These are phyloP conservation scores for Wickerhamiella australiensis DNA, from an alignment of 805 yeast species.

Conservation along the genomic window DNA sequence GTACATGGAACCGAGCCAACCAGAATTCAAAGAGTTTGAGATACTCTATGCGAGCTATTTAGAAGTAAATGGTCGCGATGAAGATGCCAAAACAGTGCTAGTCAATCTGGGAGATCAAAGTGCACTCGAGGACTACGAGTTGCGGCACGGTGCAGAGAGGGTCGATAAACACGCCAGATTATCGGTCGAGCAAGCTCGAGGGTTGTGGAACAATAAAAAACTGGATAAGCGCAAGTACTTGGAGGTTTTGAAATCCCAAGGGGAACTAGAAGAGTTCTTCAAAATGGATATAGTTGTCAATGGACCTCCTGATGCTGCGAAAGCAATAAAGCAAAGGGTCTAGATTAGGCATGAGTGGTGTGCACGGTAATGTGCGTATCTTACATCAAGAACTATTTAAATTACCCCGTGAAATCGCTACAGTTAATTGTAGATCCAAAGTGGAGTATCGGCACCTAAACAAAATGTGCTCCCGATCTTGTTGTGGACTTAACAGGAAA, in stretches of 20 bases:
- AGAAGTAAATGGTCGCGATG: constrained; percentile 14
- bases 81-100: constrained; percentile 11
- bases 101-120: neutral
- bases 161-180: neutral
- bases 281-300: constrained; percentile 41
- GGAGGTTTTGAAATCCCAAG: neutral
- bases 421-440: too few species aligned
- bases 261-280: constrained; percentile 37
- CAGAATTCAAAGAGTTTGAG: neutral
- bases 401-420: too few species aligned
- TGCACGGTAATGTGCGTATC: too few species aligned
- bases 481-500: too few species aligned
- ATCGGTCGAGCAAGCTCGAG: neutral
- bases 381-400: too few species aligned
- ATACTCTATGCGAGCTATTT: constrained; percentile 9
- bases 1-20: constrained; percentile 7
- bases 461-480: too few species aligned
- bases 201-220: neutral
- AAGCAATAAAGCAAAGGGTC: neutral
- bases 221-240: constrained; percentile 2
- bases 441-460: too few species aligned
- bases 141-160: neutral
- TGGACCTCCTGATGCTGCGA: constrained; percentile 3
- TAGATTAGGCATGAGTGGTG: too few species aligned
- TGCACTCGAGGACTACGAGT: constrained; percentile 5